Evolutionary conservation across 768 basidiomycete species (phyloP).

Genomic region (Cubamyces sp.): DNA sequence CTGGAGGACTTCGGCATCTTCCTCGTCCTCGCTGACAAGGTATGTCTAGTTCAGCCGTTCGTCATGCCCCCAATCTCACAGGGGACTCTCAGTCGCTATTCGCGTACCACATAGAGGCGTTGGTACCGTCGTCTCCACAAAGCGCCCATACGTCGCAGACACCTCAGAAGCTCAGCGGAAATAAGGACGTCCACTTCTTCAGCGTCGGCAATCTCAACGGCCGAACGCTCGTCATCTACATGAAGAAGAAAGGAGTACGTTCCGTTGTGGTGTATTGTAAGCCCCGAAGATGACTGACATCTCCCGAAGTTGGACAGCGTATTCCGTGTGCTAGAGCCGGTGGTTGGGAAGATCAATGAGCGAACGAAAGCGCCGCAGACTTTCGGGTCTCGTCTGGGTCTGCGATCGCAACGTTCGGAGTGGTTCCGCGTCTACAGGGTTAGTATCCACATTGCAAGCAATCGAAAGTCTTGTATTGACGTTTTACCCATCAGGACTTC

Average conservation of each 20-base stretch:
- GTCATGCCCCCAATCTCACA: neutral
- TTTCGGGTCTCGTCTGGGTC: slow-evolving; percentile 72
- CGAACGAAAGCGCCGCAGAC: slow-evolving; percentile 70
- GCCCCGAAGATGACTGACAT: slow-evolving; percentile 3
- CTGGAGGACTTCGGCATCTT: slow-evolving; percentile 96
- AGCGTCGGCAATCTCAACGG: slow-evolving; percentile 87
- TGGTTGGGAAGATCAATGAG: slow-evolving; percentile 87
- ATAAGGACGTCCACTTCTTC: slow-evolving; percentile 95
- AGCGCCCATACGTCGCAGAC: slow-evolving; percentile 70
- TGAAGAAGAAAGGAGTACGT: slow-evolving; percentile 89
- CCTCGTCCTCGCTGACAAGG: slow-evolving; percentile 93
- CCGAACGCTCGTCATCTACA: slow-evolving; percentile 90
- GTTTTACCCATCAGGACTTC: slow-evolving; percentile 60
- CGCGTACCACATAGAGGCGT: slow-evolving; percentile 94
- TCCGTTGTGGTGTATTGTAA: neutral
- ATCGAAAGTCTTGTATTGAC: neutral
- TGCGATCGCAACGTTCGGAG: slow-evolving; percentile 81
- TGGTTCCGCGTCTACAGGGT: slow-evolving; percentile 94
- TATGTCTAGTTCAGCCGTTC: slow-evolving; percentile 27
- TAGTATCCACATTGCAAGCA: slow-evolving; percentile 14
- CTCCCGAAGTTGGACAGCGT: slow-evolving; percentile 73
- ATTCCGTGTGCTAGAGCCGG: slow-evolving; percentile 97
- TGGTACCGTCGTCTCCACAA: slow-evolving; percentile 85
- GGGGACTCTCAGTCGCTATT: slow-evolving; percentile 65
- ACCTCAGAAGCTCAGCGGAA: slow-evolving; percentile 89